Percentiles rank a stretch among this genome's conserved stretches.
Evolutionary conservation across 1,284 basidiomycete genomes (phyloP).

Genomic region (Ceratobasidium sp.): DNA sequence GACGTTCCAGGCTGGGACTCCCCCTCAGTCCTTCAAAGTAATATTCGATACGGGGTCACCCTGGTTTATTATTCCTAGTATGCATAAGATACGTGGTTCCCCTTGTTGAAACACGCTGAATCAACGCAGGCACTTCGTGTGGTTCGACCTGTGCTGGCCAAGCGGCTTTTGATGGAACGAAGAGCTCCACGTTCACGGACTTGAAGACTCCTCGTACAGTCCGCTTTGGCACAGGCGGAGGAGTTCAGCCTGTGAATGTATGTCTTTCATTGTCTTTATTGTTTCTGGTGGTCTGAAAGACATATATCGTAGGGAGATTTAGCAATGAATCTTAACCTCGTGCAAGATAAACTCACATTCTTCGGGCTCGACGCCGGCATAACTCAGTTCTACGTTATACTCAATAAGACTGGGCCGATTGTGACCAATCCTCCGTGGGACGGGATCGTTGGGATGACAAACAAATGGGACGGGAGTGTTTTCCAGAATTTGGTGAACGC

Average conservation of each 20-base stretch:
- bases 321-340: constrained; percentile 55
- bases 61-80: background rate
- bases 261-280: background rate
- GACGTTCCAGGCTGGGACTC: constrained; percentile 42
- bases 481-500: constrained; percentile 57
- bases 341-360: constrained; percentile 57
- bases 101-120: constrained; percentile 50
- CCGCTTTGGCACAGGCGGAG: constrained; percentile 62
- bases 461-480: constrained; percentile 46
- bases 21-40: constrained; percentile 41
- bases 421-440: constrained; percentile 61
- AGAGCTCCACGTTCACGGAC: constrained; percentile 61
- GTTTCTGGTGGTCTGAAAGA: background rate
- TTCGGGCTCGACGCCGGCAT: constrained; percentile 53
- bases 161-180: constrained; percentile 56
- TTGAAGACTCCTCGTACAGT: constrained; percentile 53
- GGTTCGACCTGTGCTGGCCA: constrained; percentile 55
- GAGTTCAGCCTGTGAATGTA: constrained; percentile 61
- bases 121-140: background rate
- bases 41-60: constrained; percentile 43
- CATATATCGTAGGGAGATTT: constrained; percentile 49
- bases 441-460: constrained; percentile 37
- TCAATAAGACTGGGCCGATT: constrained; percentile 55
- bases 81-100: constrained; percentile 49
- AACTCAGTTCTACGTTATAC: constrained; percentile 58